Conservation (phyloP, 1,284 basidiomycete genomes). For the Fomitopsis palustris region DNA sequence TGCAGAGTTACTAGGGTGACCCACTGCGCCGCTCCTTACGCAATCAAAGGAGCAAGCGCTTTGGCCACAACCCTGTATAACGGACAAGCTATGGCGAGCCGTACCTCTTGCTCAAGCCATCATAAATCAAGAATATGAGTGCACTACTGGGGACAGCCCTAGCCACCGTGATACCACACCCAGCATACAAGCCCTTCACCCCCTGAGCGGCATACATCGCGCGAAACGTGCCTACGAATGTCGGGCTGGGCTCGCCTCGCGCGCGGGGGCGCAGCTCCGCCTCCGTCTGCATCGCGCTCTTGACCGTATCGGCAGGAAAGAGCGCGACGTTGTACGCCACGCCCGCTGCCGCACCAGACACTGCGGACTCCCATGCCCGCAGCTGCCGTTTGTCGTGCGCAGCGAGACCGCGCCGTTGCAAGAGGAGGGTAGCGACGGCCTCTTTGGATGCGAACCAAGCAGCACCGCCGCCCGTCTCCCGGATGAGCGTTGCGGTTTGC, state of each 20-base stretch:
- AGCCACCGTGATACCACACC: constrained; percentile 92
- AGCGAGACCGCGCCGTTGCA: constrained; percentile 36
- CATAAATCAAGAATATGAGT: constrained; percentile 89
- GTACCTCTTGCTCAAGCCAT: constrained; percentile 64
- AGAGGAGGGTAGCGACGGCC: constrained; percentile 56
- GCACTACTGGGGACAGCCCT: constrained; percentile 88
- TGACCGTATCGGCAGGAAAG: constrained; percentile 94
- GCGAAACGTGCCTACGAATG: constrained; percentile 71
- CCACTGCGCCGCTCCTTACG: no score
- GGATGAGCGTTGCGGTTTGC: constrained; percentile 81
- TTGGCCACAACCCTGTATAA: neutral
- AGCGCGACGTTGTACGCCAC: constrained; percentile 82
- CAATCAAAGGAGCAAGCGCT: no score
- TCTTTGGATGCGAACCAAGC: constrained; percentile 92
- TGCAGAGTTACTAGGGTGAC: no score
- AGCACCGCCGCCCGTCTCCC: constrained; percentile 84
- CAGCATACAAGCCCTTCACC: constrained; percentile 85
- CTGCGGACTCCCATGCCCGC: constrained; percentile 76
- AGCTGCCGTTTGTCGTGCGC: constrained; percentile 46
- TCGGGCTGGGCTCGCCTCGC: constrained; percentile 34
- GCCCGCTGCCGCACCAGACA: constrained; percentile 85
- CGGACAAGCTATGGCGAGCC: neutral
- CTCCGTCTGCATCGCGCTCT: constrained; percentile 93
- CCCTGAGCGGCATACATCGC: constrained; percentile 81
- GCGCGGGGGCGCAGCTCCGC: constrained; percentile 72